Base-by-base conservation (phyloP, 306 rosid species). In the Glycine tomentella region DNA sequence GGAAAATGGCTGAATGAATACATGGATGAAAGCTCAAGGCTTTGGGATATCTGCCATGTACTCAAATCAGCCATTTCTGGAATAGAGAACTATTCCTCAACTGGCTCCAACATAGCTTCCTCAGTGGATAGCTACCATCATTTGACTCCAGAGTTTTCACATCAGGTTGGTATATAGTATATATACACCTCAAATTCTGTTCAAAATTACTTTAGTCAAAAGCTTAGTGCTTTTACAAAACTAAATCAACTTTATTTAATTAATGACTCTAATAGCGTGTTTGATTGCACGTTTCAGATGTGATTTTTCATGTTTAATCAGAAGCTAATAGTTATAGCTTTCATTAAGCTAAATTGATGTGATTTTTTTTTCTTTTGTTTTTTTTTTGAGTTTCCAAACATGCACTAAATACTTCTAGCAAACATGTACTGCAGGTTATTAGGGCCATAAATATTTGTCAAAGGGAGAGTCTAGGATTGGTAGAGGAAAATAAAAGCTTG, bases 1-100 rank as follows among this genome's bases (percentile, higher is more conserved):
- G 97, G 90, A 3, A 91, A 91, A 81, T 91, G 97, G 97, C 86
- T 91, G 0, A 89, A 91, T 15, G 97, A 91, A 61, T 91, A 91
- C 86, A 91, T 91, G 97, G 97, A 91, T 34, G 97, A 91, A 63
- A 90, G 90, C 76, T 87, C 97, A n/a, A 83, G 90, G 79, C 89
- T 90, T 44, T 91, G 92, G 97, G 92, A 90, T 78, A 87, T 91
- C 3, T 90, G 88, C 15, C 92, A 90, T 68, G 87, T 82, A 3
- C 89, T 91, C 58, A 91, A 91, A 81, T 87, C 91, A 8, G 89
- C 89, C 9, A 81, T 87, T 72, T 85, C 89, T 34, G 86, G 87
- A 4, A 82, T 90, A 56, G 97, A 91, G 69, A 85, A 78, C 74
- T 87, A 72, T 67, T 78, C 76, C 65, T 66, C 80, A 2, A 17